Evolutionary conservation across 768 basidiomycete genomes (phyloP), one percentile per base, ranked within the genome.

Genomic region (Collybiopsis luxurians): DNA sequence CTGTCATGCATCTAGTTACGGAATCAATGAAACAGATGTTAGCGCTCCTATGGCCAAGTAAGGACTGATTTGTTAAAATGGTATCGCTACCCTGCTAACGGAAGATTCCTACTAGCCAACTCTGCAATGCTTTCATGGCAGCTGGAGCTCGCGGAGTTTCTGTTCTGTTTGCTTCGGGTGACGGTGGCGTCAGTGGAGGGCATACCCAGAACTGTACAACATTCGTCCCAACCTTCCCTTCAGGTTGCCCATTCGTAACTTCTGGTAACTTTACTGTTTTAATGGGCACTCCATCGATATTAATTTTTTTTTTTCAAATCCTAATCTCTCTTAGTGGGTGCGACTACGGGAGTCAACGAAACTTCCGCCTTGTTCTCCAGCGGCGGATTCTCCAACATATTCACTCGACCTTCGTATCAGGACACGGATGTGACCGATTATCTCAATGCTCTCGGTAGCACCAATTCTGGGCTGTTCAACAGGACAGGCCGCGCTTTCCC

Each of bases 351-450:
- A 15, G 69, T 81, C 53, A 60, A 62, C 11, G 83, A 85, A 63
- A 73, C 65, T 21, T 77, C 78, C 0, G 73, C 68, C 0, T 55
- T 27, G 28, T 79, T 84, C 68, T 79, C 78, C 17, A 75, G 78
- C 0, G 83, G 83, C 21, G 82, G 83, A 2, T 85, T 84, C 67
- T 78, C 75, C 63, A 69, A 76, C 53, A 72, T 76, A 48, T 72
- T 73, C 61, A 31, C 63, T 19, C 57, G 58, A 24, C 70, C 71
- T 12, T 57, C 63, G 1, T 72, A 66, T 59, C 69, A 72, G 56
- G 43, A 61, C n/a, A 31, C 61, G n/a, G 64, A 57, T 19, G 67
- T 70, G 3, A 19, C 58, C n/a, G 56, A 58, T 17, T 70, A 66
- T 56, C 40, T 70, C 26, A 55, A 59, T 10, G 60, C 65, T 1